Evolutionary conservation across 2,329 filamentous ascomycete genomes (phyloP).

Genomic region (Arthrinium puccinioides): DNA sequence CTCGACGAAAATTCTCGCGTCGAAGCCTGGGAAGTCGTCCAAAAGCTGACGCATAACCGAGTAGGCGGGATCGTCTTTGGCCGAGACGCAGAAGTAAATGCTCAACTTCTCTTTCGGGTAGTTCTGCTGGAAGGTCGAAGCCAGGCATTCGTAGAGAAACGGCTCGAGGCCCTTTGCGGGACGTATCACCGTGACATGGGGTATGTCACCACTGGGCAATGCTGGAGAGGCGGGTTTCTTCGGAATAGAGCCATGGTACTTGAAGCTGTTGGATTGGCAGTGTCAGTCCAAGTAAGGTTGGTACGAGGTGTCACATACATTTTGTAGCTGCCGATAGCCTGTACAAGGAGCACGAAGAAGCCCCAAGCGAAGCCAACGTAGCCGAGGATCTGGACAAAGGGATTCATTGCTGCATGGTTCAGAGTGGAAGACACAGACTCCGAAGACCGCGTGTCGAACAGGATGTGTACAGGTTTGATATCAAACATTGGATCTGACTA

Average conservation of each 20-base stretch:
- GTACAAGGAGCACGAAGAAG: conserved; percentile 42
- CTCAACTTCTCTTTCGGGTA: conserved; percentile 74
- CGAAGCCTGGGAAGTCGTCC: conserved; percentile 62
- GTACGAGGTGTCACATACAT: conserved; percentile 32
- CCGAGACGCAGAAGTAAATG: conserved; percentile 75
- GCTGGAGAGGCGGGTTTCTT: conserved; percentile 42
- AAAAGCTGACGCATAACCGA: conserved; percentile 66
- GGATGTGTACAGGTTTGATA: no score
- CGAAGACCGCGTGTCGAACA: no score
- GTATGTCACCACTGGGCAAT: conserved; percentile 49
- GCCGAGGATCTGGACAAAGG: conserved; percentile 27
- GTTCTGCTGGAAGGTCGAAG: conserved; percentile 73
- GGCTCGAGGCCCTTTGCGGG: conserved; percentile 91
- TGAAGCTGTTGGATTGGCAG: conserved; percentile 33
- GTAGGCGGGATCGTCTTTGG: conserved; percentile 67
- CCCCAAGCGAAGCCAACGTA: conserved; percentile 46
- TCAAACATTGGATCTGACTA: no score
- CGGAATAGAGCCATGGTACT: conserved; percentile 43
- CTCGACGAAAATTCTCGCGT: conserved; percentile 72
- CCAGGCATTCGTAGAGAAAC: conserved; percentile 84
- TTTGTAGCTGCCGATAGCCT: conserved; percentile 47
- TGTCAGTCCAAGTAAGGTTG: background rate
- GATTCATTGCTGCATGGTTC: conserved; percentile 20
- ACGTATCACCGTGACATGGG: conserved; percentile 83
- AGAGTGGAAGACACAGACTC: no score